Percentiles rank a stretch among this genome's conserved stretches.
Evolutionary conservation across 2,329 filamentous ascomycete species (phyloP).

Genomic region (Fusarium xylarioides): DNA sequence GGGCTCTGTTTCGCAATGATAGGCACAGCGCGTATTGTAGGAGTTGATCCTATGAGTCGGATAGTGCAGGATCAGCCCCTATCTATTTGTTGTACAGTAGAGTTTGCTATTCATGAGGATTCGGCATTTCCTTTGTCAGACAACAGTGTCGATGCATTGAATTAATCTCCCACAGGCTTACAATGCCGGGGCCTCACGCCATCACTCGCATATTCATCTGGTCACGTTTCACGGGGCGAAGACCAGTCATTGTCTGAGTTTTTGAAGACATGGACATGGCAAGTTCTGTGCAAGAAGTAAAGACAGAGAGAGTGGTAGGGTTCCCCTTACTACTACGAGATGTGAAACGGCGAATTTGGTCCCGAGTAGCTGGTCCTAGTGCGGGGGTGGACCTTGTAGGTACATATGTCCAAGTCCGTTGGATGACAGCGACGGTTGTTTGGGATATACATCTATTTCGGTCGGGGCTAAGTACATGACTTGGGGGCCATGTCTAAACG

Average conservation of each 20-base stretch:
- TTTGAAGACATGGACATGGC: constrained; percentile 20
- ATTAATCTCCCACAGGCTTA: constrained; percentile 38
- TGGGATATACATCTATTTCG: constrained; percentile 34
- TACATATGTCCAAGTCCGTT: background rate
- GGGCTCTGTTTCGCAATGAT: constrained; percentile 26
- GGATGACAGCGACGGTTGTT: constrained; percentile 31
- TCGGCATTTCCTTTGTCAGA: background rate
- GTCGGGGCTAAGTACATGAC: constrained; percentile 21
- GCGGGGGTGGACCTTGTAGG: constrained; percentile 42
- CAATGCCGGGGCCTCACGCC: constrained; percentile 30
- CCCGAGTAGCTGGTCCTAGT: constrained; percentile 40
- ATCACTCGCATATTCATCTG: constrained; percentile 40
- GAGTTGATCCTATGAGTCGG: constrained; percentile 4
- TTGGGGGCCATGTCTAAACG: constrained; percentile 7
- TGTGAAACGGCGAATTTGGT: constrained; percentile 34
- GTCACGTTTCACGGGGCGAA: constrained; percentile 39
- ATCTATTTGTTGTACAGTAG: background rate
- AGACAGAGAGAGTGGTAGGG: background rate
- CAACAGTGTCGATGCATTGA: constrained; percentile 18
- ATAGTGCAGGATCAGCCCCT: constrained; percentile 7
- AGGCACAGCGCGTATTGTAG: background rate
- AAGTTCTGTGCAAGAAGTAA: constrained; percentile 3
- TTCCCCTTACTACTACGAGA: constrained; percentile 13
- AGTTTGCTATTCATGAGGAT: background rate
- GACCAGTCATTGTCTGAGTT: constrained; percentile 17